These are phyloP conservation scores for Arachis hypogaea DNA, from an alignment of 306 rosid genomes.

Conservation along the genomic window DNA sequence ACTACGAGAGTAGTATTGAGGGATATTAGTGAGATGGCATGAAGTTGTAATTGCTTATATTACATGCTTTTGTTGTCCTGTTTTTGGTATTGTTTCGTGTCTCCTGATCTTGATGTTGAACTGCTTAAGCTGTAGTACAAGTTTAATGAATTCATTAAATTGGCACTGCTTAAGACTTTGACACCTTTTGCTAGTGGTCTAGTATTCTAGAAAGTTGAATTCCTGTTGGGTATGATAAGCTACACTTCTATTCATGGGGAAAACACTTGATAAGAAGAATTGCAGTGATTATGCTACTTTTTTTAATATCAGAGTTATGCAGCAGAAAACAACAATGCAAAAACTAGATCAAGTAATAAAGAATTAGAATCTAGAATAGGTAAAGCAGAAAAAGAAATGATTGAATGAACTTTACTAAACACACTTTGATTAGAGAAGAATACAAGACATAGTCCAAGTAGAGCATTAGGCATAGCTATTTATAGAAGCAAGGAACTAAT, in stretches of 20 bases:
- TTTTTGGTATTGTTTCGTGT: background rate
- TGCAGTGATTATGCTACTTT: background rate
- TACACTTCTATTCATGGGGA: no score
- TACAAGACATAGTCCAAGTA: no score
- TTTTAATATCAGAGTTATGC: no score
- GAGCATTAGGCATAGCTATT: no score
- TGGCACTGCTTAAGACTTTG: background rate
- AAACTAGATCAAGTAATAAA: no score
- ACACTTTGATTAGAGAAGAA: no score
- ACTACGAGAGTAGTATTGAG: background rate
- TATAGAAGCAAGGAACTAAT: no score
- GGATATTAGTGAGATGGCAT: background rate
- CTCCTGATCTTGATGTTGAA: constrained; percentile 13
- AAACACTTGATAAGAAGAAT: background rate
- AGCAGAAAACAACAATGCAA: no score
- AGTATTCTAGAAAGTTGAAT: background rate
- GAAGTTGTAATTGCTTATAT: background rate
- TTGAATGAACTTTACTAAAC: no score
- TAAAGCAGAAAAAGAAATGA: no score
- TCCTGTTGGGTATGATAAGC: no score
- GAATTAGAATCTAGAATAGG: no score
- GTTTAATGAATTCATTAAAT: background rate
- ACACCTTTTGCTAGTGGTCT: background rate
- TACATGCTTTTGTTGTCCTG: constrained; percentile 3
- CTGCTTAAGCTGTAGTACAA: background rate